Evolutionary conservation across 2,329 filamentous ascomycete species (phyloP).

Genomic region (Pyricularia pennisetigena): DNA sequence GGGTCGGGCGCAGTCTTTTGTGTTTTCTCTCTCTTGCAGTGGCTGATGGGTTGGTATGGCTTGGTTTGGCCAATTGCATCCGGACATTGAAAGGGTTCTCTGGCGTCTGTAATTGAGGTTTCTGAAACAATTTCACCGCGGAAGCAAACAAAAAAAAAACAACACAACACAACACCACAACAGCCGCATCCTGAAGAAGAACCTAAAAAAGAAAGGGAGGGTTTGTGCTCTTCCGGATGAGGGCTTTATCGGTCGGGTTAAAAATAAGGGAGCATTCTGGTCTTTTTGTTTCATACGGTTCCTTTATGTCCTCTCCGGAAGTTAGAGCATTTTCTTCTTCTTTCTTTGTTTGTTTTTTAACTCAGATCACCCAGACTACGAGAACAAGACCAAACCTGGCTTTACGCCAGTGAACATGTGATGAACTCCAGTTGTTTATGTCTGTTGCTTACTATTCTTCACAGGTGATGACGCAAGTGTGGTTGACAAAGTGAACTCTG

Average conservation of each 20-base stretch:
- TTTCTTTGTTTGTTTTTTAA: background rate
- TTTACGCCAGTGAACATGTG: background rate
- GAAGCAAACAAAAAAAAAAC: conserved; percentile 39
- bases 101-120: conserved; percentile 58
- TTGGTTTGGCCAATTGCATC: conserved; percentile 55
- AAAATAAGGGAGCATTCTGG: background rate
- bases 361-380: background rate
- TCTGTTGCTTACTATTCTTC: background rate
- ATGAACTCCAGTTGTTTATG: background rate
- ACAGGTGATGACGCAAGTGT: background rate
- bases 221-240: background rate
- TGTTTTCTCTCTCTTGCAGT: conserved; percentile 2
- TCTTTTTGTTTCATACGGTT: background rate
- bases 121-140: conserved; percentile 32
- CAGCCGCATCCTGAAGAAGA: conserved; percentile 3
- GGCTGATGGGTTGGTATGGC: conserved; percentile 34
- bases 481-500: background rate
- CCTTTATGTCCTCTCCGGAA: background rate
- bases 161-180: conserved; percentile 3
- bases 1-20: conserved; percentile 2
- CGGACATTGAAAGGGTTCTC: conserved; percentile 54
- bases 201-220: background rate
- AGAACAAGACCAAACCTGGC: background rate
- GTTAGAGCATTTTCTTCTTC: background rate
- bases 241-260: background rate